Evolutionary conservation across 1,284 basidiomycete species (phyloP), one percentile per base, ranked within the genome.

Genomic region (Ustilago trichophora): DNA sequence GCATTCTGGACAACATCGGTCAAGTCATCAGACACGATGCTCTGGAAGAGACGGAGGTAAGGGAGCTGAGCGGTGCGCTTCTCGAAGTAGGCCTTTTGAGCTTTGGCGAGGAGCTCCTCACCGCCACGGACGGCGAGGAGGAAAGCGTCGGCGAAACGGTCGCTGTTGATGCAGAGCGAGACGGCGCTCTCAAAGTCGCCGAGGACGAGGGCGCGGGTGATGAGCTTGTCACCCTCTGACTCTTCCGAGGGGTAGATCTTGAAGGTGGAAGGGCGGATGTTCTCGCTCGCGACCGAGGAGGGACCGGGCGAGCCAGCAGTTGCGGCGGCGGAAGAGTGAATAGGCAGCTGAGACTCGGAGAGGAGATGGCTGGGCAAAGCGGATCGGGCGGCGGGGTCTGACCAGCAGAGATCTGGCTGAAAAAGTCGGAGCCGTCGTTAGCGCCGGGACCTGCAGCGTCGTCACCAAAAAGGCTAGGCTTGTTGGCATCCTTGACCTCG

Each of bases 161-260:
- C 91, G 0, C 89, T 87, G 0, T 92, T 91, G 13, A 98, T 85
- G 81, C 93, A 96, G 7, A 98, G 85, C 10, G 91, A 89, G 15
- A 98, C 95, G 2, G 95, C 95, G 18, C 89, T 91, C 70, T 89
- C 87, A 73, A 98, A 97, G 83, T 98, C 95, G 31, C 95, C 95
- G 9, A 98, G 85, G 2, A 98, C 92, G 26, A 98, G 85, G 1
- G 95, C 91, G 75, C 93, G 92, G 1, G 95, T 97, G 71, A 98
- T 87, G 24, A 98, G 85, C 25, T 88, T 86, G 78, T 98, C 94
- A 0, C 89, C 89, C 63, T 96, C 91, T 4, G 90, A 90, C 82
- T 94, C 92, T 45, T 93, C 91, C 6, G 85, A 79, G 0, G 94
- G 93, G 78, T 96, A 96, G 71, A 98, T 96, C 80, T 86, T 88